Conservation (phyloP, 768 basidiomycete genomes). For the Leccinum boreale region DNA sequence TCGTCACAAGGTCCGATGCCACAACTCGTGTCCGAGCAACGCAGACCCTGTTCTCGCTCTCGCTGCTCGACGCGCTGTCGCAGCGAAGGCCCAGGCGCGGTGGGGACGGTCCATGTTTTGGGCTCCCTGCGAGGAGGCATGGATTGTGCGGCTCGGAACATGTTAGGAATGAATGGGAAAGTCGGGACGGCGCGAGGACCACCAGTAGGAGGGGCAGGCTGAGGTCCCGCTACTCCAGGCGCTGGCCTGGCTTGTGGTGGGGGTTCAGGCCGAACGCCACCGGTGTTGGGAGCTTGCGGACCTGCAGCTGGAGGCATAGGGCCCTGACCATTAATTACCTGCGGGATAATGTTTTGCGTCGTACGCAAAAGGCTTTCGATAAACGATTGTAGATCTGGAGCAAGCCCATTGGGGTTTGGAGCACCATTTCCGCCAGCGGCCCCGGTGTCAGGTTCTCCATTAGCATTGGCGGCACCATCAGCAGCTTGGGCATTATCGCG, state of each 20-base stretch:
- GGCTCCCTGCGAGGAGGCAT: conserved; percentile 34
- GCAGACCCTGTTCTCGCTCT: conserved; percentile 68
- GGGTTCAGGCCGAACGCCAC: not conserved
- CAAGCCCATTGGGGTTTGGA: conserved; percentile 15
- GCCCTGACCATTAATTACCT: conserved; percentile 16
- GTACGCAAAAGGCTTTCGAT: conserved; percentile 27
- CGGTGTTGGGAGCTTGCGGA: not conserved
- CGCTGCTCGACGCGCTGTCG: conserved; percentile 70
- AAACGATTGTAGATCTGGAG: conserved; percentile 20
- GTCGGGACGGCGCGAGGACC: conserved; percentile 16
- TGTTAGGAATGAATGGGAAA: conserved; percentile 17
- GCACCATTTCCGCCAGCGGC: conserved; percentile 17
- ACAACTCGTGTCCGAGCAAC: conserved; percentile 72
- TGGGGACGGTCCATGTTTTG: conserved; percentile 55
- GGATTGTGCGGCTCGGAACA: conserved; percentile 22
- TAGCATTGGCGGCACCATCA: not conserved
- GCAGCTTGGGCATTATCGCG: conserved; percentile 8
- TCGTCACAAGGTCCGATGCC: conserved; percentile 75
- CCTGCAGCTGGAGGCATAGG: not conserved
- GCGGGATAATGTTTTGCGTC: conserved; percentile 25
- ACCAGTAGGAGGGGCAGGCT: not conserved
- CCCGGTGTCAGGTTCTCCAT: conserved; percentile 1
- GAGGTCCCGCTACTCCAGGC: conserved; percentile 7
- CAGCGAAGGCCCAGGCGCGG: conserved; percentile 65
- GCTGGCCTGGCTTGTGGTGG: conserved; percentile 8